These are phyloP conservation scores for Colletotrichum paranaense DNA, from an alignment of 2,329 filamentous ascomycete genomes.

Conservation along the genomic window DNA sequence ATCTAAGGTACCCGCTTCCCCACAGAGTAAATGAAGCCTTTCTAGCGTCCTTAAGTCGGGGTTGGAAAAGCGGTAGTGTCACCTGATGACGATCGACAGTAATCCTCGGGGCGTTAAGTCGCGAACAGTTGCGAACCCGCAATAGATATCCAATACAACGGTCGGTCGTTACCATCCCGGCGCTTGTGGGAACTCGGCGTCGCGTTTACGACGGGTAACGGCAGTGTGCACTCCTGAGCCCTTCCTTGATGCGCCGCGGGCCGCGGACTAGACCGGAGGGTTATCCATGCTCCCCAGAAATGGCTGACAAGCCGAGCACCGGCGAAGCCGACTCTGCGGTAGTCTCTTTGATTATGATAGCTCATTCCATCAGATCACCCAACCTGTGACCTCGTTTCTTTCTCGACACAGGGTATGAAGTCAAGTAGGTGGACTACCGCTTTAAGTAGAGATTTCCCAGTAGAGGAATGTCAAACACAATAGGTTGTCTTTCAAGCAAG, in stretches of 20 bases:
- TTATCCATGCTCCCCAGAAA: background rate
- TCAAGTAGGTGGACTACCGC: too few relatives aligned
- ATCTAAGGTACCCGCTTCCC: background rate
- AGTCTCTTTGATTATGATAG: background rate
- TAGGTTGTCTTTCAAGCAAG: too few relatives aligned
- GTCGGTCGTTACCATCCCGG: background rate
- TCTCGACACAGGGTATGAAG: too few relatives aligned
- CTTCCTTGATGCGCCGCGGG: background rate
- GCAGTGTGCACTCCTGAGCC: background rate
- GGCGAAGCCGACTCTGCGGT: background rate
- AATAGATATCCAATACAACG: background rate
- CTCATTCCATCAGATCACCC: too few relatives aligned
- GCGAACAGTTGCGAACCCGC: background rate
- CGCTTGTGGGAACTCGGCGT: background rate
- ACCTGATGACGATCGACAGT: background rate
- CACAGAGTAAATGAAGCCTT: background rate
- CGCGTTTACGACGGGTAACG: background rate
- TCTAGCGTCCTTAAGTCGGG: background rate
- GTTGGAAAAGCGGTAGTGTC: background rate
- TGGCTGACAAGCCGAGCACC: background rate
- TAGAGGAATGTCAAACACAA: too few relatives aligned
- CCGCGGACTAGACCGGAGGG: background rate
- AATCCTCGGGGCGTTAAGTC: background rate
- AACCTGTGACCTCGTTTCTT: too few relatives aligned
- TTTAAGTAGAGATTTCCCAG: too few relatives aligned